Conservation (phyloP, 1,139 yeast genomes). For the Geotrichum phurueaensis region DNA sequence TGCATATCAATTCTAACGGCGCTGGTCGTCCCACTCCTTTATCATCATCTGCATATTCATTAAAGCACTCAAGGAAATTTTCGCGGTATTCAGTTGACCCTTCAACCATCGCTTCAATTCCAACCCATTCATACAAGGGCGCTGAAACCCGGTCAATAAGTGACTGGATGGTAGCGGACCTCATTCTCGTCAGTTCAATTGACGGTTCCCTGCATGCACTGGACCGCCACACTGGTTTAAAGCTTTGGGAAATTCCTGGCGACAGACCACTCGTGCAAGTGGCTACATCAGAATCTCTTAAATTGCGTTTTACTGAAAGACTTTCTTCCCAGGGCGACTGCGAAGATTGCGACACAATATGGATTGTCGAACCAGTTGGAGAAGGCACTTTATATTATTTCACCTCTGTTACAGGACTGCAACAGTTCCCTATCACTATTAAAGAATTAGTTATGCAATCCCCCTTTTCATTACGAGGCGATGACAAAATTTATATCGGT, state of each 20-base stretch:
- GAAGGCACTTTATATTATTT: constrained; percentile 87
- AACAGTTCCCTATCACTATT: constrained; percentile 75
- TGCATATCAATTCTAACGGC: constrained; percentile 5
- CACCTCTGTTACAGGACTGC: constrained; percentile 70
- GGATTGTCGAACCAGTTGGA: constrained; percentile 89
- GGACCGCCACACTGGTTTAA: constrained; percentile 67
- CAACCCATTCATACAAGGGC: background rate
- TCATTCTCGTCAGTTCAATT: constrained; percentile 69
- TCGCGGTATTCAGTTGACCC: constrained; percentile 3
- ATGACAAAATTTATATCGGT: constrained; percentile 88
- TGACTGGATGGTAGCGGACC: constrained; percentile 56
- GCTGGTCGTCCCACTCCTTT: constrained; percentile 10
- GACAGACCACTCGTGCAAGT: constrained; percentile 36
- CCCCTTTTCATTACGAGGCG: constrained; percentile 63
- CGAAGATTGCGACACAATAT: constrained; percentile 38
- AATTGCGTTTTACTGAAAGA: background rate
- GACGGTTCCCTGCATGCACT: constrained; percentile 87
- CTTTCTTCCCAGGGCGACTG: constrained; percentile 20
- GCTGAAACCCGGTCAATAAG: constrained; percentile 31
- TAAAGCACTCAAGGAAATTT: background rate
- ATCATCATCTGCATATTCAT: constrained; percentile 1
- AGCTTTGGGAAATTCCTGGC: constrained; percentile 69
- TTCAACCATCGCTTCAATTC: constrained; percentile 10
- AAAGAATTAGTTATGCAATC: constrained; percentile 73
- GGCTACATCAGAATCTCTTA: constrained; percentile 18